These are phyloP conservation scores for Phytophthora quininea DNA, from an alignment of 352 stramenopile species.

Conservation along the genomic window DNA sequence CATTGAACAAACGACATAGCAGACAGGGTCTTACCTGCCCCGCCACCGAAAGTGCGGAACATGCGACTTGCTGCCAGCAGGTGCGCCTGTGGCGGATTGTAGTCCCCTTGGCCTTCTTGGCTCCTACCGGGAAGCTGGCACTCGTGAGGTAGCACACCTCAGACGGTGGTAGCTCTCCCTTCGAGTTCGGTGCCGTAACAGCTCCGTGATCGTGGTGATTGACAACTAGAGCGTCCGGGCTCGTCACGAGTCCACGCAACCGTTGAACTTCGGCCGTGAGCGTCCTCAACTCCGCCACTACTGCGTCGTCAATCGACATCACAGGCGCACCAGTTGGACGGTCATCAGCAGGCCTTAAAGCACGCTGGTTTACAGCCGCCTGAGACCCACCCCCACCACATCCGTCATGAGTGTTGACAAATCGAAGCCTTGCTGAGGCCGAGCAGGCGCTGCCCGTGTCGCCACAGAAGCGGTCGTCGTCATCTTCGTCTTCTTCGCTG, in stretches of 20 bases:
- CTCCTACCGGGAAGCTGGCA: slow-evolving; percentile 3
- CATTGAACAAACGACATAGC: slow-evolving; percentile 17
- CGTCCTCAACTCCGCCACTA: background rate
- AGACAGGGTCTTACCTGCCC: slow-evolving; percentile 15
- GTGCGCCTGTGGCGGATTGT: slow-evolving; percentile 8
- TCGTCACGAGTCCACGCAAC: background rate
- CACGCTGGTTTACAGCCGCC: background rate
- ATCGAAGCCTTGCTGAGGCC: too few species aligned
- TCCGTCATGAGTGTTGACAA: too few species aligned
- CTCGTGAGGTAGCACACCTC: slow-evolving; percentile 1
- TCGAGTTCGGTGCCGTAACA: background rate
- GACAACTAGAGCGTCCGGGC: background rate
- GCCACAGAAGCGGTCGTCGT: too few species aligned
- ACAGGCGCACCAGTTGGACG: background rate
- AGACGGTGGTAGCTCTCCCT: background rate
- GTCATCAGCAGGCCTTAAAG: background rate
- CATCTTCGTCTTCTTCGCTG: too few species aligned
- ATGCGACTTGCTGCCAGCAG: slow-evolving; percentile 9
- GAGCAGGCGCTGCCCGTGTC: too few species aligned
- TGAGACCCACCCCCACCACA: too few species aligned
- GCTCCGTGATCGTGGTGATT: background rate
- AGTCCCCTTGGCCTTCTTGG: slow-evolving; percentile 12
- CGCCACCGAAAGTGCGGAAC: background rate
- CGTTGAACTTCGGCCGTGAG: slow-evolving; percentile 2
- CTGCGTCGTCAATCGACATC: background rate